Evolutionary conservation across 2,329 filamentous ascomycete genomes (phyloP), one percentile per base, ranked within the genome.

Genomic region (Claviceps africana): DNA sequence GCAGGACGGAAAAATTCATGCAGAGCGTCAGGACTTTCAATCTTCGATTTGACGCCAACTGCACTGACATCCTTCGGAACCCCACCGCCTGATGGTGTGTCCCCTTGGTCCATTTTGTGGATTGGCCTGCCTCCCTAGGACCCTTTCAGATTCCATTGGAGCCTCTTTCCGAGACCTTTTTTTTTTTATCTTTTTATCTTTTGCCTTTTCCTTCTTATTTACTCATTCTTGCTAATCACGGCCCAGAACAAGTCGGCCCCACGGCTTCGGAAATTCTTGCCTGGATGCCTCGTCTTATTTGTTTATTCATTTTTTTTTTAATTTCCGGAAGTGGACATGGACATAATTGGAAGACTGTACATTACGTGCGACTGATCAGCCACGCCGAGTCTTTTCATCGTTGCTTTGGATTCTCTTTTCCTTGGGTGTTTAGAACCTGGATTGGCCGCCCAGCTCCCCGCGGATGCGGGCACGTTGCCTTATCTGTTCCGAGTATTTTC

Each of bases 31-130:
- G 87, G 48, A 76, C 90, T 37, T 98, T 91, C 88, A 89, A 86
- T 67, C 81, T 94, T 70, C 85, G 91, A 47, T 98, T 96, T 68
- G 89, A 96, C 63, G 88, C 87, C 67, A 96, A 97, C 75, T 95
- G 89, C 71, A 88, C 95, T 62, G 86, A 91, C 30, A 91, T 97
- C 60, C 74, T 97, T 55, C 71, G 71, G 59, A 73, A 76, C 62
- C 81, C 81, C 42, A 75, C 74, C 59, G 68, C 72, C 62, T 83
- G 77, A 63, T 21, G 7, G 28, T 13, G 9, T n/a, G 4, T 21
- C 6, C 7, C n/a, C 19, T 3, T 7, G 3, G 30, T 15, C 17
- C 17, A 9, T 30, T 17, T 21, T 47, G 44, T 22, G 47, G 17
- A 40, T 30, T 21, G 47, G 35, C 8, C 31, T 1, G 15, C 33